Conservation (phyloP, 2,329 filamentous ascomycete species). For the Fusarium sp. region DNA sequence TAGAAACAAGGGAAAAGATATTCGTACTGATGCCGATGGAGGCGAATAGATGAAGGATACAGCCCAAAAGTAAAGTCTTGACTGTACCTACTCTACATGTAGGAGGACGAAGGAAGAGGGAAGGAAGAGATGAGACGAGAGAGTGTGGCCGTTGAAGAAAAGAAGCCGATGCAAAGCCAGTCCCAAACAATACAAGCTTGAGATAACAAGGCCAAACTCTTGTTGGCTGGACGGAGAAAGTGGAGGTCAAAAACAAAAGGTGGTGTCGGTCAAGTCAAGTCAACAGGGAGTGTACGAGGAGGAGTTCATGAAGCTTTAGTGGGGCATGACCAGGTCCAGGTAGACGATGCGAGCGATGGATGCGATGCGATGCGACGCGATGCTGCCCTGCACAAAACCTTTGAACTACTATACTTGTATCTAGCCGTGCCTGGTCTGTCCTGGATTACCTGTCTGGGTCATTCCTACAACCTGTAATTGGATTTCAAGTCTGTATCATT, state of each 20-base stretch:
- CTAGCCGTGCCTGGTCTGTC: background rate
- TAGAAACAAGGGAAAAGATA: background rate
- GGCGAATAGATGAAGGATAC: constrained; percentile 10
- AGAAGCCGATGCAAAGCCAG: constrained; percentile 3
- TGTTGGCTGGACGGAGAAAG: constrained; percentile 28
- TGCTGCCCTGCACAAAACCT: constrained; percentile 14
- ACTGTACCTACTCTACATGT: constrained; percentile 12
- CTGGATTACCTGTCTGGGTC: constrained; percentile 3
- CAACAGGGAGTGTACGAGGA: background rate
- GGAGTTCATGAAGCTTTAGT: constrained; percentile 29
- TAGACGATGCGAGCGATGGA: constrained; percentile 11
- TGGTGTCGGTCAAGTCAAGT: constrained; percentile 17
- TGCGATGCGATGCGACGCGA: constrained; percentile 18
- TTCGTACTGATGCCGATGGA: background rate
- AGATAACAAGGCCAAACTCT: constrained; percentile 23
- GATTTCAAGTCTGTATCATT: background rate
- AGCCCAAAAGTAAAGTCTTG: constrained; percentile 8
- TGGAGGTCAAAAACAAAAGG: constrained; percentile 10
- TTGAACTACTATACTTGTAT: background rate
- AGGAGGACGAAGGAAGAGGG: constrained; percentile 17
- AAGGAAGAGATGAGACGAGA: constrained; percentile 37
- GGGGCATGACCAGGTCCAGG: constrained; percentile 23
- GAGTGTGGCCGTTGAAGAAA: constrained; percentile 29
- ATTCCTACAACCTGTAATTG: background rate
- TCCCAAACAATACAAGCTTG: constrained; percentile 22